Percentiles rank a stretch among this genome's conserved stretches.
Evolutionary conservation across 768 basidiomycete species (phyloP).

Genomic region (Collybia mongolica): DNA sequence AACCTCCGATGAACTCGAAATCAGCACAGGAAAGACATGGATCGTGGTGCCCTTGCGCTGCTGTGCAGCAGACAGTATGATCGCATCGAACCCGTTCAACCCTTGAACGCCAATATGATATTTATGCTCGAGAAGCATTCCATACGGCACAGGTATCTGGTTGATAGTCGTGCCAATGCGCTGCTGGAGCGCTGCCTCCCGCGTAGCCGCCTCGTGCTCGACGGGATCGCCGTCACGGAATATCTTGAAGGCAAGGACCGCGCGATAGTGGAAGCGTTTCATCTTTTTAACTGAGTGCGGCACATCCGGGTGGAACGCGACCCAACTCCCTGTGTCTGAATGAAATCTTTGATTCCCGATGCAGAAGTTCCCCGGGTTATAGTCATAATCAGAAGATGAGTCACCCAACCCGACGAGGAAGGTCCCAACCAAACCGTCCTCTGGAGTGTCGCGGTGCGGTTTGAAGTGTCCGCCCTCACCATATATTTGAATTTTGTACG

Average conservation of each 20-base stretch:
- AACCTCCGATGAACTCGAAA: not conserved
- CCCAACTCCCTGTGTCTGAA: slow-evolving; percentile 16
- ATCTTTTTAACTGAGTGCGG: slow-evolving; percentile 17
- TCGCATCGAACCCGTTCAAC: slow-evolving; percentile 21
- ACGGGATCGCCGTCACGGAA: slow-evolving; percentile 13
- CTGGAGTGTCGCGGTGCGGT: slow-evolving; percentile 25
- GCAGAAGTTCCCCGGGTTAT: slow-evolving; percentile 1
- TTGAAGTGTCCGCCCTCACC: slow-evolving; percentile 25
- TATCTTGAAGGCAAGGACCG: slow-evolving; percentile 29
- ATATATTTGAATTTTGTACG: slow-evolving; percentile 31
- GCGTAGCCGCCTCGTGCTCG: slow-evolving; percentile 4
- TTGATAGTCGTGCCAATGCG: not conserved
- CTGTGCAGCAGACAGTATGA: slow-evolving; percentile 12
- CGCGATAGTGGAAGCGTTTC: slow-evolving; percentile 18
- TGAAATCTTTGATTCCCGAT: not conserved
- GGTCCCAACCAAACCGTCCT: slow-evolving; percentile 26
- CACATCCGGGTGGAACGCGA: slow-evolving; percentile 30
- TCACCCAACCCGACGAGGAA: slow-evolving; percentile 31
- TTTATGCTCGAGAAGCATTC: slow-evolving; percentile 22
- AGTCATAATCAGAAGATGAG: not conserved
- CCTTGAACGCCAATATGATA: slow-evolving; percentile 22
- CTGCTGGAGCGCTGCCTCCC: not conserved
- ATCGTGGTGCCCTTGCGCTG: slow-evolving; percentile 9
- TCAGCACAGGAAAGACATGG: slow-evolving; percentile 10
- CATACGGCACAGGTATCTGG: slow-evolving; percentile 15